These are phyloP conservation scores for Fusarium avenaceum DNA, from an alignment of 2,329 filamentous ascomycete species.

Conservation along the genomic window DNA sequence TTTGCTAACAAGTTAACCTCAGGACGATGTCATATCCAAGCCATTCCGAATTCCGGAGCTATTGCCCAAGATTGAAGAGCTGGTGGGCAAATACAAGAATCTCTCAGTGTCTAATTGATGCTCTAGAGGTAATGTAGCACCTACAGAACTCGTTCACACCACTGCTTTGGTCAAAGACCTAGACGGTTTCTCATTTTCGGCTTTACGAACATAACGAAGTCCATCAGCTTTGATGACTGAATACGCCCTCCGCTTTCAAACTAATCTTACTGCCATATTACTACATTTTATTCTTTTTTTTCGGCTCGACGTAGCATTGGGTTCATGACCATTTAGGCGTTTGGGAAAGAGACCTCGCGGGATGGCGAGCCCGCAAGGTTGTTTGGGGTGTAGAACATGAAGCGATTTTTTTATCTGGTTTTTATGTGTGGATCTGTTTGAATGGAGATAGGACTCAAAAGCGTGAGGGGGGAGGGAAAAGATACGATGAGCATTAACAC, in stretches of 20 bases:
- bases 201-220: slow-evolving; percentile 29
- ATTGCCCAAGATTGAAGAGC: slow-evolving; percentile 74
- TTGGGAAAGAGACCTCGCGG: slow-evolving; percentile 41
- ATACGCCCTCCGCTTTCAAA: slow-evolving; percentile 30
- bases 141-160: neutral
- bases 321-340: slow-evolving; percentile 39
- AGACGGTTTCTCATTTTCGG: slow-evolving; percentile 3
- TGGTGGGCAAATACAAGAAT: slow-evolving; percentile 60
- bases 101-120: slow-evolving; percentile 46
- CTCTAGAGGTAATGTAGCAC: slow-evolving; percentile 3
- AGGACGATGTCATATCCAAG: slow-evolving; percentile 83
- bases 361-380: slow-evolving; percentile 29
- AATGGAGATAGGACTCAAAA: slow-evolving; percentile 13
- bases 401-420: slow-evolving; percentile 24
- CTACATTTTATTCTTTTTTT: slow-evolving; percentile 23
- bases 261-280: slow-evolving; percentile 32
- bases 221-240: slow-evolving; percentile 23
- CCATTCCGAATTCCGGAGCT: slow-evolving; percentile 82
- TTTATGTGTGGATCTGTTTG: slow-evolving; percentile 9
- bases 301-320: slow-evolving; percentile 32
- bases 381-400: slow-evolving; percentile 33
- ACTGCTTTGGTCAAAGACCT: neutral
- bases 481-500: slow-evolving; percentile 21
- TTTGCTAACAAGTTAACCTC: slow-evolving; percentile 17
- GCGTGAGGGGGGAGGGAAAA: neutral